Evolutionary conservation across 2,329 filamentous ascomycete species (phyloP), one percentile per base, ranked within the genome.

Genomic region (Fusarium humuli): DNA sequence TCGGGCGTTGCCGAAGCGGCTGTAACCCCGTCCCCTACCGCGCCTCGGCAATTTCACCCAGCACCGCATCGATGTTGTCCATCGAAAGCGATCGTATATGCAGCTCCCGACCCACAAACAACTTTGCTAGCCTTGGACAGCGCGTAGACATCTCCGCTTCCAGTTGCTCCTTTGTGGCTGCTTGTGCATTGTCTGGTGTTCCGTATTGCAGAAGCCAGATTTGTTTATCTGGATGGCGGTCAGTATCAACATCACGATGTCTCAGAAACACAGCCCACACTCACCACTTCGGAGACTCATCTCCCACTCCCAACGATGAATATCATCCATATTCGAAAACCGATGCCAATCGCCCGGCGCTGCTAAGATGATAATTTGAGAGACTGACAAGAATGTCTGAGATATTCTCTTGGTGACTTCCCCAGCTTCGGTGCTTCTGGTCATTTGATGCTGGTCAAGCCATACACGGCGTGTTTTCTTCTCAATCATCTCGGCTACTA

Each of bases 231-330:
- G 14, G 9, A n/a, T n/a, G 10, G 34, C 20, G 7, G 18, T 49
- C 45, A 42, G 13, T 10, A 1, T 27, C 10, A 23, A 40, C 4
- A 9, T 6, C 3, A 18, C 3, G 5, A 14, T 23, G 44, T 6
- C 4, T 8, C 2, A 11, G 5, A 10, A 2, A 0, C 8, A 6
- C 1, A 14, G 6, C 2, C 3, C 10, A 23, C 1, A 57, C 64
- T 56, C 7, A 67, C 64, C 46, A 10, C 64, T 66, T 48, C 32
- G 10, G 3, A 67, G 62, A 23, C 61, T 67, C 50, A 67, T 46
- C 16, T 67, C 57, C 62, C 62, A 67, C 23, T 67, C 64, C 64
- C 61, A 67, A 12, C 62, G 14, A 23, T 66, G 64, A 8, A 67
- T 67, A 27, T 67, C 64, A 5, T 67, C 22, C 29, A 58, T 52